A percentile compares a stretch with the other conserved stretches of the same genome.
Evolutionary conservation across 2,329 filamentous ascomycete genomes (phyloP).

Genomic region (Calcarisporium arbuscula): DNA sequence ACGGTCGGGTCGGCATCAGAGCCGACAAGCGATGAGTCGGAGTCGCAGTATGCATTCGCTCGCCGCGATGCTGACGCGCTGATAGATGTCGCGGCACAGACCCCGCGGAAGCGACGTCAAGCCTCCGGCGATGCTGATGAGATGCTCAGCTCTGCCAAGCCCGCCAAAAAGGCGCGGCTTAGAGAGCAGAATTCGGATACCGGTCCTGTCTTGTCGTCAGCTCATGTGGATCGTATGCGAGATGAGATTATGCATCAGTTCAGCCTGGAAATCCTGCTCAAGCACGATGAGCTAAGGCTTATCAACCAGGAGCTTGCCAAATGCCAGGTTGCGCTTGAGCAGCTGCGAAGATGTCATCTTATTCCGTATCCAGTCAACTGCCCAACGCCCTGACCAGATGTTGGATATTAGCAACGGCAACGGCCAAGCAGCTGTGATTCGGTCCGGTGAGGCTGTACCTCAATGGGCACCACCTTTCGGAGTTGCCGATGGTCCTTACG

Average conservation of each 20-base stretch:
- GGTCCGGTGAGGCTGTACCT: constrained; percentile 58
- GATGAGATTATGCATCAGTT: constrained; percentile 80
- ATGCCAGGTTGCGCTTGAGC: constrained; percentile 88
- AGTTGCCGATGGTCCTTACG: constrained; percentile 85
- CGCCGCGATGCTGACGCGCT: constrained; percentile 18
- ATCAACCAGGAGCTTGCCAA: constrained; percentile 97
- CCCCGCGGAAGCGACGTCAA: constrained; percentile 35
- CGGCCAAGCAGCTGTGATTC: constrained; percentile 61
- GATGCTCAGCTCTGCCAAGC: constrained; percentile 16
- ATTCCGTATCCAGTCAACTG: constrained; percentile 79
- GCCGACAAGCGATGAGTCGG: constrained; percentile 28
- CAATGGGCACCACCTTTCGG: constrained; percentile 83
- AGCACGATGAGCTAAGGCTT: constrained; percentile 87
- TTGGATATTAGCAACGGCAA: constrained; percentile 66
- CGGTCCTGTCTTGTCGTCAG: constrained; percentile 5
- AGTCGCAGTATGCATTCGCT: constrained; percentile 25
- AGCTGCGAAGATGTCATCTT: constrained; percentile 84
- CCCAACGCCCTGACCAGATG: constrained; percentile 60
- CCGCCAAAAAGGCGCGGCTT: constrained; percentile 37
- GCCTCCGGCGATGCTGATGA: constrained; percentile 25
- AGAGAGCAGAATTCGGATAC: constrained; percentile 15
- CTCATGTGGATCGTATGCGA: constrained; percentile 47
- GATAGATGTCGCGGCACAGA: constrained; percentile 7
- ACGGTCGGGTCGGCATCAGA: constrained; percentile 35
- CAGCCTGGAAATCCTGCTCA: constrained; percentile 83